Conservation (phyloP, 345 rosid genomes). For the Microcos paniculata region DNA sequence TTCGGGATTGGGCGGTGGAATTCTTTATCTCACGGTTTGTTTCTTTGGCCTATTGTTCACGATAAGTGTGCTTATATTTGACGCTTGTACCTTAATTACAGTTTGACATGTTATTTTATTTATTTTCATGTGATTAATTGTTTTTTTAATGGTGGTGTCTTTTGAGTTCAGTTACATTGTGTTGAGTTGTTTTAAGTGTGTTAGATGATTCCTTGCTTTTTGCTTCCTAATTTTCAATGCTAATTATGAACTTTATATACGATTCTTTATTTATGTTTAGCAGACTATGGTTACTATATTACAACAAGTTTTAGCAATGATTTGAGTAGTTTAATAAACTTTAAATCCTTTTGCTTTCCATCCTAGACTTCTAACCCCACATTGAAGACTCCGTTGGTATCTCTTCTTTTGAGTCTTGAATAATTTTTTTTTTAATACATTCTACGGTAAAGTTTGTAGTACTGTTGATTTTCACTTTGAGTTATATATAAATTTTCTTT, state of each 20-base stretch:
- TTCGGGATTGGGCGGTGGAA: constrained; percentile 77
- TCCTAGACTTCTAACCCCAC: background rate
- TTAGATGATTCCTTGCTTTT: background rate
- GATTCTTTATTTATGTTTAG: background rate
- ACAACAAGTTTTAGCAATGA: background rate
- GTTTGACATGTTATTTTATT: background rate
- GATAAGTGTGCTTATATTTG: background rate
- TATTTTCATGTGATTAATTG: background rate
- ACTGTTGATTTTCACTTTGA: background rate
- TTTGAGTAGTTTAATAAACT: background rate
- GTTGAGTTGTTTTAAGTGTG: background rate
- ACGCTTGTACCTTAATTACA: background rate
- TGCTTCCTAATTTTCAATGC: background rate
- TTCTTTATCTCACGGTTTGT: constrained; percentile 71
- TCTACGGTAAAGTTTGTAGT: background rate
- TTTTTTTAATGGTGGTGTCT: background rate
- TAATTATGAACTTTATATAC: background rate
- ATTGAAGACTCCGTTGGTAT: background rate
- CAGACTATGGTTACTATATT: background rate
- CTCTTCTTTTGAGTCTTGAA: background rate
- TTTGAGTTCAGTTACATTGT: background rate
- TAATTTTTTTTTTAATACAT: background rate
- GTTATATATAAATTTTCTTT: background rate
- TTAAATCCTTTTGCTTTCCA: background rate
- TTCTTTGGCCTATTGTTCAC: constrained; percentile 1